phyloP scores from a whole-genome alignment of 306 rosid species.

The Quercus bicolor region DNA sequence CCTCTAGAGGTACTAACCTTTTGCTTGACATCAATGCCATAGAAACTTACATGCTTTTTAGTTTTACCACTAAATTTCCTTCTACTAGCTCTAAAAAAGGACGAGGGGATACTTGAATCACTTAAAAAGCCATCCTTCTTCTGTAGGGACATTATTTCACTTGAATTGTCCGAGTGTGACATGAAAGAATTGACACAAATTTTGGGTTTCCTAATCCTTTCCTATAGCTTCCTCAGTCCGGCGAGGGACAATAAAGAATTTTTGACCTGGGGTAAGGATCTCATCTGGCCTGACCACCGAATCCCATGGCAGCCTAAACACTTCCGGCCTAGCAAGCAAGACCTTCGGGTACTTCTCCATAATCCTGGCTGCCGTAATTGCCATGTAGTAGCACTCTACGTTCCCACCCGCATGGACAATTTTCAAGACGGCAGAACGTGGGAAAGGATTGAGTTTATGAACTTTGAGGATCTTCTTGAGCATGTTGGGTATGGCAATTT shows the following conservation, averaged over 20 bases:
- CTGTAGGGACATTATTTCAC: too few relatives aligned
- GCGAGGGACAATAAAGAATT: constrained; percentile 19
- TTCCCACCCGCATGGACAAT: constrained; percentile 30
- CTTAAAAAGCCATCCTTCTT: background rate
- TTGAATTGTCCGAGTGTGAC: background rate
- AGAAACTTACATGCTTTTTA: constrained; percentile 15
- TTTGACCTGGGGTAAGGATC: constrained; percentile 29
- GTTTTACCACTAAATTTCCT: constrained; percentile 1
- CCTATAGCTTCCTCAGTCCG: constrained; percentile 17
- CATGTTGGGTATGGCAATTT: constrained; percentile 1
- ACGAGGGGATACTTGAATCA: background rate
- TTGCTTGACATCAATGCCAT: constrained; percentile 16
- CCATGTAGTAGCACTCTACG: constrained; percentile 34
- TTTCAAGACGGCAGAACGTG: background rate
- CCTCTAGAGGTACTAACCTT: background rate
- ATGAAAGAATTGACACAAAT: background rate
- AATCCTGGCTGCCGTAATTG: constrained; percentile 21
- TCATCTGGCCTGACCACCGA: constrained; percentile 20
- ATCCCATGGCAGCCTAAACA: constrained; percentile 29
- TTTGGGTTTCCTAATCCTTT: constrained; percentile 5
- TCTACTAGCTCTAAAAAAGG: background rate
- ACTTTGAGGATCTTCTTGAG: constrained; percentile 8
- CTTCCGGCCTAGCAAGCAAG: constrained; percentile 25
- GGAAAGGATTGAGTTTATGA: constrained; percentile 3
- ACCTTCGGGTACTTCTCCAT: constrained; percentile 32